Conservation (phyloP, 257 asterid genomes). For the Nicotiana obtusifolia region DNA sequence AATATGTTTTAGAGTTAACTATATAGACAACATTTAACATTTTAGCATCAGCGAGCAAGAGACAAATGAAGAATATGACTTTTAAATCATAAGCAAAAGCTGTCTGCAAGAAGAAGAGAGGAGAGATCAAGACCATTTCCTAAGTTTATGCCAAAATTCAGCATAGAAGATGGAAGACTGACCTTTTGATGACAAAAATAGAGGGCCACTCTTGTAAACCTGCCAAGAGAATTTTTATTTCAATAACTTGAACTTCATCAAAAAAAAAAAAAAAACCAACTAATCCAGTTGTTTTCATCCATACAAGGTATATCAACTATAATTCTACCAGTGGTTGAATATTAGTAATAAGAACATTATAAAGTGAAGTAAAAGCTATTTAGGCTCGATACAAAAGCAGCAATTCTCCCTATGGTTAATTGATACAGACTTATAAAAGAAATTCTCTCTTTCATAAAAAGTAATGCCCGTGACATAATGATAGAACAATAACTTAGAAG, state of each 20-base stretch:
- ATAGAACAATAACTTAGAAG: not conserved
- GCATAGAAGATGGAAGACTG: conserved; percentile 16
- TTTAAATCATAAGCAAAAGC: not conserved
- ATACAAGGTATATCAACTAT: not conserved
- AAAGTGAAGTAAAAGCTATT: not conserved
- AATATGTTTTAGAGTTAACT: too few relatives aligned
- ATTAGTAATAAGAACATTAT: not conserved
- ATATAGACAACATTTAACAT: not conserved
- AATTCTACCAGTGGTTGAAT: not conserved
- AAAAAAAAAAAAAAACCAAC: too few relatives aligned
- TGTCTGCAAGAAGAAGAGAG: not conserved
- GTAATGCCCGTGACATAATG: not conserved
- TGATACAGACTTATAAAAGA: too few relatives aligned
- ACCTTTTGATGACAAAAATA: conserved; percentile 94
- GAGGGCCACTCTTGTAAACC: conserved; percentile 92
- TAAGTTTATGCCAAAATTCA: not conserved
- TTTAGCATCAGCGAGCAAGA: not conserved
- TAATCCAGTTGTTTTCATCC: too few relatives aligned
- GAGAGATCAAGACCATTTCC: not conserved
- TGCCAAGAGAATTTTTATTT: conserved; percentile 33
- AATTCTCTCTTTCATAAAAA: not conserved
- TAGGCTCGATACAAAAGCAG: not conserved
- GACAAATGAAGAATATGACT: not conserved
- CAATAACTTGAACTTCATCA: not conserved
- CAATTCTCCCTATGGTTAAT: too few relatives aligned